phyloP scores from a whole-genome alignment of 164 flowering plant species.

The Buxus sempervirens region DNA sequence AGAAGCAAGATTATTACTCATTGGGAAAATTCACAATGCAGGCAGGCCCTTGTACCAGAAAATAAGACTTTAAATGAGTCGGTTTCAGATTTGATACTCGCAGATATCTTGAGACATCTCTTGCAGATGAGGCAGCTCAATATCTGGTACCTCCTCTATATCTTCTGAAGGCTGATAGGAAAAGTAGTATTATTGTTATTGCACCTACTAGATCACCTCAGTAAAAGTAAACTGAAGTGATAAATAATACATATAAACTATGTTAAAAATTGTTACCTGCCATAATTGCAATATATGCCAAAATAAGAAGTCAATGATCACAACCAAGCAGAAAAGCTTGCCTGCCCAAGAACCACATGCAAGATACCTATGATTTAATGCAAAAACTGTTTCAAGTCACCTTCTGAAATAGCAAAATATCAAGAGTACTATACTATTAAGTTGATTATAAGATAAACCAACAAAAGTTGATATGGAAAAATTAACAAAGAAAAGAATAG shows the following conservation, averaged over 20 bases:
- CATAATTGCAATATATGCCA: slow-evolving; percentile 66
- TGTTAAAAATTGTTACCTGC: slow-evolving; percentile 47
- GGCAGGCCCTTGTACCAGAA: neutral
- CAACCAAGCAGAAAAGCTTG: slow-evolving; percentile 85
- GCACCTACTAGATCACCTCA: neutral
- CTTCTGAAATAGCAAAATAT: neutral
- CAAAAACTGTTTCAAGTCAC: neutral
- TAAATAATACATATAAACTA: neutral
- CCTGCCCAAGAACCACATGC: slow-evolving; percentile 97
- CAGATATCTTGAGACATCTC: slow-evolving; percentile 3
- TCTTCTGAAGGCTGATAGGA: slow-evolving; percentile 54
- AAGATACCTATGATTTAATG: slow-evolving; percentile 65
- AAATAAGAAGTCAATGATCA: slow-evolving; percentile 74
- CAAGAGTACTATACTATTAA: no score
- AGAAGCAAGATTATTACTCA: no score
- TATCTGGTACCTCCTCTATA: slow-evolving; percentile 67
- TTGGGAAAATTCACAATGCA: neutral
- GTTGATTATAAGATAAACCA: no score
- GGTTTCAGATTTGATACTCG: neutral
- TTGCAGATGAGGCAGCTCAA: slow-evolving; percentile 16
- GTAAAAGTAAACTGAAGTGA: neutral
- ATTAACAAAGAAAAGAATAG: no score
- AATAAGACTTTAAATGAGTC: neutral
- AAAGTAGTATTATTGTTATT: neutral
- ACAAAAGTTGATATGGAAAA: no score